Evolutionary conservation across 2,329 filamentous ascomycete genomes (phyloP).

Genomic region (Colletotrichum endophyticum): DNA sequence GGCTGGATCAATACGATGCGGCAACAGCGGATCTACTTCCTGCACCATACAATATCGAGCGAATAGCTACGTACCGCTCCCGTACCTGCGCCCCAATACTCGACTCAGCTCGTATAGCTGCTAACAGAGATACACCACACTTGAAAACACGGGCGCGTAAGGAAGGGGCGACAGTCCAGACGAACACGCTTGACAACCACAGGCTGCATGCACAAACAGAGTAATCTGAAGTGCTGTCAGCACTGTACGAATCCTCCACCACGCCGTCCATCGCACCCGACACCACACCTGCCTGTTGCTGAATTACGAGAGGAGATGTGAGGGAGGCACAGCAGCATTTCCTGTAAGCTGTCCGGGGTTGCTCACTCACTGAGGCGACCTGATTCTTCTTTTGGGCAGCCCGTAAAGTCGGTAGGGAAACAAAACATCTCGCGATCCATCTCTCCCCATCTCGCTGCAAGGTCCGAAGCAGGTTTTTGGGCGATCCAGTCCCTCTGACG

Average conservation of each 20-base stretch:
- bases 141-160: background rate
- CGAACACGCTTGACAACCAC: background rate
- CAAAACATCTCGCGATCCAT: background rate
- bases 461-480: background rate
- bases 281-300: background rate
- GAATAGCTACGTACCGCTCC: background rate
- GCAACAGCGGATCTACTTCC: background rate
- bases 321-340: background rate
- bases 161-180: background rate
- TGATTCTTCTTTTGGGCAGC: background rate
- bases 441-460: background rate
- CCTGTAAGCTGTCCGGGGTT: background rate
- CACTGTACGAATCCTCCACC: background rate
- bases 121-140: slow-evolving; percentile 14
- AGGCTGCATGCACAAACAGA: background rate
- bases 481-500: background rate
- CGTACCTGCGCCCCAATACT: background rate
- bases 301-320: background rate
- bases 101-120: slow-evolving; percentile 16
- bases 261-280: background rate
- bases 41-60: rapidly evolving
- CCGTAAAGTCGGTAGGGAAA: background rate
- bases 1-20: background rate
- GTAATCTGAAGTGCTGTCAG: background rate
- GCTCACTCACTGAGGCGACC: background rate